Percentiles rank a stretch among this genome's conserved stretches.
These are phyloP conservation scores for Cunninghamia lanceolata DNA, from an alignment of 75 land plant species.

Conservation along the genomic window DNA sequence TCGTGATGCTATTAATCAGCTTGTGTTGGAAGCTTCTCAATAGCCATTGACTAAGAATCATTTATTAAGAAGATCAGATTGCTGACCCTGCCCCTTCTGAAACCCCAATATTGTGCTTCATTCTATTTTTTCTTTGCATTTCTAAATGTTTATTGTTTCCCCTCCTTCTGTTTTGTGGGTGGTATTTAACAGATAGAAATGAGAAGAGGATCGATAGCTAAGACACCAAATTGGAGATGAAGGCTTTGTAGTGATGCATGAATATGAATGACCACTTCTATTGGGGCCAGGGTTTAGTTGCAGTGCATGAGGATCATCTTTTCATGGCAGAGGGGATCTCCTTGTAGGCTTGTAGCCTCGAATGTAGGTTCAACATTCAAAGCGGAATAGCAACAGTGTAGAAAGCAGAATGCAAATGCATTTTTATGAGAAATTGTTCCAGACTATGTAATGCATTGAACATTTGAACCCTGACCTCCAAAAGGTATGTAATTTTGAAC, in stretches of 20 bases:
- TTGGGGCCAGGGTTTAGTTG: neutral
- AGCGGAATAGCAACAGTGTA: neutral
- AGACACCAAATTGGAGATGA: neutral
- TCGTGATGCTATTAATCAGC: constrained; percentile 35
- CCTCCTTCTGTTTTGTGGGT: neutral
- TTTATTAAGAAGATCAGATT: neutral
- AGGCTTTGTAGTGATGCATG: neutral
- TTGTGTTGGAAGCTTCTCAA: constrained; percentile 14
- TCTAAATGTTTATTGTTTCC: neutral
- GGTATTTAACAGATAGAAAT: neutral
- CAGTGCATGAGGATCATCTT: neutral
- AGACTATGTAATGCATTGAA: neutral
- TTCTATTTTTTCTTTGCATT: neutral
- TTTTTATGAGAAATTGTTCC: neutral
- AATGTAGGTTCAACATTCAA: neutral
- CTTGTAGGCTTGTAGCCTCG: neutral
- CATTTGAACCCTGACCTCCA: neutral
- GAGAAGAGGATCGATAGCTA: neutral
- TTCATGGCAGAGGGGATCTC: neutral
- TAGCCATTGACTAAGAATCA: neutral
- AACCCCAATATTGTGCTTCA: neutral
- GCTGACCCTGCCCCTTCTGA: neutral
- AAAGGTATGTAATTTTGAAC: neutral
- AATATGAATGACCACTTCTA: neutral
- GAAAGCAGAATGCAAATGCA: neutral